Evolutionary conservation across 2,329 filamentous ascomycete genomes (phyloP).

Genomic region (Stagonosporopsis cucurbitacearum): DNA sequence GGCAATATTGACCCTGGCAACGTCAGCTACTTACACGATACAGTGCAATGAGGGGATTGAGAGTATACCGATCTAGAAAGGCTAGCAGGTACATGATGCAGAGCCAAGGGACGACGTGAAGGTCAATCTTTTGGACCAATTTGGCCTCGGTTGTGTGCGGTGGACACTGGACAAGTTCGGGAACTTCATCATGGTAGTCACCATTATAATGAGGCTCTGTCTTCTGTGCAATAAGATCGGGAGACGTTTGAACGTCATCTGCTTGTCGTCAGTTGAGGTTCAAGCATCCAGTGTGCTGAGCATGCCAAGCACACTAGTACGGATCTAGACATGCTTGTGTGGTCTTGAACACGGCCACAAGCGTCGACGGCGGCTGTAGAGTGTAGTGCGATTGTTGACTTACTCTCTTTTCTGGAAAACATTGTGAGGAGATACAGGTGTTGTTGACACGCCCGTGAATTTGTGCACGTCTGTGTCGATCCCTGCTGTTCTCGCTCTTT

Average conservation of each 20-base stretch:
- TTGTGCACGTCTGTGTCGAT: background rate
- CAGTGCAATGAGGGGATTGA: background rate
- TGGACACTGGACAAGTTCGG: constrained; percentile 52
- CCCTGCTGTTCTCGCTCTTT: constrained; percentile 16
- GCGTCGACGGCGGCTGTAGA: background rate
- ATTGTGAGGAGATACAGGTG: constrained; percentile 24
- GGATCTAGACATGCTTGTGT: constrained; percentile 12
- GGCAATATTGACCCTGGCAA: constrained; percentile 57
- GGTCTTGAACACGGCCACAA: constrained; percentile 14
- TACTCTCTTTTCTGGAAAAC: constrained; percentile 44
- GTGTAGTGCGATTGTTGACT: constrained; percentile 20
- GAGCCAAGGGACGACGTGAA: constrained; percentile 57
- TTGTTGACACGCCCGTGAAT: constrained; percentile 1
- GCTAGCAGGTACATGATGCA: constrained; percentile 60
- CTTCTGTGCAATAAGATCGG: constrained; percentile 25
- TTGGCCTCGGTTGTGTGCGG: constrained; percentile 58
- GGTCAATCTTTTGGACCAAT: constrained; percentile 55
- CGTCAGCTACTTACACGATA: background rate
- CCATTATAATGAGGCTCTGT: constrained; percentile 31
- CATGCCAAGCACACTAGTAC: background rate
- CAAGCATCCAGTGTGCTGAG: background rate
- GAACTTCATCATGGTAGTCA: constrained; percentile 49
- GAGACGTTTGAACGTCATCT: constrained; percentile 28
- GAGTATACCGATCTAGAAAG: constrained; percentile 52
- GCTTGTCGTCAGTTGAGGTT: constrained; percentile 16